Percentiles rank a stretch among this genome's conserved stretches.
Evolutionary conservation across 352 stramenopile genomes (phyloP).

Genomic region (Pilasporangium apinafurcum): DNA sequence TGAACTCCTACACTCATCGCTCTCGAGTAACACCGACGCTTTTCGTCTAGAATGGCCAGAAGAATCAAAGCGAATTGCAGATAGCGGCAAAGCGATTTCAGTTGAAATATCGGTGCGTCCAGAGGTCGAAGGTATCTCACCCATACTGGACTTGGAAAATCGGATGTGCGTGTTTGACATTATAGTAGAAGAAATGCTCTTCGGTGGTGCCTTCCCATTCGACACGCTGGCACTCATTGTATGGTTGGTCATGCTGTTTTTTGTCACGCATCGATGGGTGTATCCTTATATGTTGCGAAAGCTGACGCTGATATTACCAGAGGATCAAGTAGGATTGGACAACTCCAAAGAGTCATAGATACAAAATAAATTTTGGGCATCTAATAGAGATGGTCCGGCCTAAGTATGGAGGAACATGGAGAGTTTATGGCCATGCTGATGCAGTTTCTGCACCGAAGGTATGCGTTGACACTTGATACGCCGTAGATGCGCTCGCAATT

Average conservation of each 20-base stretch:
- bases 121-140: slow-evolving; percentile 43
- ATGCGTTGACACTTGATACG: slow-evolving; percentile 68
- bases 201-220: slow-evolving; percentile 39
- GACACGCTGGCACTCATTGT: slow-evolving; percentile 45
- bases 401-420: slow-evolving; percentile 15
- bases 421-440: slow-evolving; percentile 8
- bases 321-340: slow-evolving; percentile 16
- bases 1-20: slow-evolving; percentile 24
- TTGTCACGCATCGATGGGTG: slow-evolving; percentile 20
- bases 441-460: slow-evolving; percentile 9
- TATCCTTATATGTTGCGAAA: slow-evolving; percentile 49
- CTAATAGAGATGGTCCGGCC: too few species aligned
- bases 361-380: slow-evolving; percentile 2
- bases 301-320: slow-evolving; percentile 30
- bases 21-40: slow-evolving; percentile 2
- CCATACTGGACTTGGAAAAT: slow-evolving; percentile 19
- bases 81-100: not conserved
- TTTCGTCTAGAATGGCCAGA: slow-evolving; percentile 22
- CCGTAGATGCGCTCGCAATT: slow-evolving; percentile 40
- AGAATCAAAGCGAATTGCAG: not conserved
- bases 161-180: slow-evolving; percentile 65
- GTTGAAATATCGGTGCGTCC: slow-evolving; percentile 42
- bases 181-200: slow-evolving; percentile 62
- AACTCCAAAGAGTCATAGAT: slow-evolving; percentile 20
- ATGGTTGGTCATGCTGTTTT: slow-evolving; percentile 42